Base-by-base conservation (phyloP, 257 asterid species). In the Gentiana straminea region DNA sequence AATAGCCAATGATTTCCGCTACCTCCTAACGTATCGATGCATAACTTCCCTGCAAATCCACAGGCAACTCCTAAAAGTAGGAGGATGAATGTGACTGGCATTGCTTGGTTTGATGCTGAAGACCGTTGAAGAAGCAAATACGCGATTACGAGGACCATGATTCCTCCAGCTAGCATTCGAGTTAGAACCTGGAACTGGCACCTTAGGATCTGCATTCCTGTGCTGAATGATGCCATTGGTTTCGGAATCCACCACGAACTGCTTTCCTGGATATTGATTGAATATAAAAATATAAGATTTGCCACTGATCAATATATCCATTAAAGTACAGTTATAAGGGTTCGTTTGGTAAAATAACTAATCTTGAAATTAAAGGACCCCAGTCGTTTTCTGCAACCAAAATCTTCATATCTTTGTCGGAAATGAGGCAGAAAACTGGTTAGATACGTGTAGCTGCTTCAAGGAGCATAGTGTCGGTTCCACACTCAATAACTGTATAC, bases 181-280 rank as follows among this genome's bases (percentile, higher is more conserved):
- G 84, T 81, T 33, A 83, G 63, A 5, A 80, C 90, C 77, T 78
- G 95, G 59, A 77, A 44, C 51, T 88, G 95, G 61, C 98, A 92
- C 65, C 52, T 64, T 39, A 88, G 37, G 33, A 75, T 63, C 66
- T 85, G 94, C 60, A 83, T 58, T 58, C 93, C 94, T 2, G 89
- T 71, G 74, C 69, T 84, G 54, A 92, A 72, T 11, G 69, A 64
- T 15, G 79, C 11, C 86, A 83, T 52, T 44, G 87, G 48, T 13
- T 83, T 78, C 1, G 98, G 95, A 77, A 87, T 70, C 93, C 89
- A 83, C 95, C 95, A 83, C 13, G 93, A 81, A 67, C 59, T 74
- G 35, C 87, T 71, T 38, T 61, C 89, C 98, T 91, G 75, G 34
- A 64, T 4, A 41, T 41, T 5, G 9, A 41, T 41, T 7, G 46